phyloP scores from a whole-genome alignment of 192 early-diverging fungal species.

The Coemansia sp. region DNA sequence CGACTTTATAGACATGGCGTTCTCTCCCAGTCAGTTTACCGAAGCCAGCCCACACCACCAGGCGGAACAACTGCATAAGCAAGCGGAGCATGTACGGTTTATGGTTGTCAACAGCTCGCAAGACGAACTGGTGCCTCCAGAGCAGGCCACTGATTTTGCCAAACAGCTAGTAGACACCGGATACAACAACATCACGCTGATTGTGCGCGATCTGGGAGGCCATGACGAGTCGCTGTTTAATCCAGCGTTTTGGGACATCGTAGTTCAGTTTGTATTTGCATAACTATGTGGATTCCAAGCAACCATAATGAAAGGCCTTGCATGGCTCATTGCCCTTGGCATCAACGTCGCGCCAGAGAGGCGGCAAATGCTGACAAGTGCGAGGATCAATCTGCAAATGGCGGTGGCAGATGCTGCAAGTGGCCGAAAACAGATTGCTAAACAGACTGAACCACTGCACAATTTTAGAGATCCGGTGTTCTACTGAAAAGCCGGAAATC shows the following conservation, averaged over 20 bases:
- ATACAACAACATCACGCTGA: conserved; percentile 22
- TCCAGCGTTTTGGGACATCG: conserved; percentile 31
- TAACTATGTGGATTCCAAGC: conserved; percentile 21
- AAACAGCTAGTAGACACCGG: conserved; percentile 14
- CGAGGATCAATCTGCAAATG: conserved; percentile 51
- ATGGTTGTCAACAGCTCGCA: conserved; percentile 62
- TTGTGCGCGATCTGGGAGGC: conserved; percentile 20
- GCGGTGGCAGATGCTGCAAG: conserved; percentile 39
- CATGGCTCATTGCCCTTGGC: conserved; percentile 22
- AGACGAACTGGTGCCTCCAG: conserved; percentile 68
- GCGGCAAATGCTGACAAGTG: conserved; percentile 47
- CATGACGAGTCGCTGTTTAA: conserved; percentile 24
- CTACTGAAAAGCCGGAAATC: conserved; percentile 43
- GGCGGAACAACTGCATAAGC: neutral
- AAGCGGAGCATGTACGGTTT: conserved; percentile 50
- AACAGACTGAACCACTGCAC: conserved; percentile 50
- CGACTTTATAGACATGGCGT: conserved; percentile 73
- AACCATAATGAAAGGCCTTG: conserved; percentile 45
- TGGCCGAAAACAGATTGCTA: conserved; percentile 43
- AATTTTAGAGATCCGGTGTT: conserved; percentile 42
- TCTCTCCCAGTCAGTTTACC: conserved; percentile 36
- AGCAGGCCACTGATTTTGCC: conserved; percentile 52
- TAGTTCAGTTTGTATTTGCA: conserved; percentile 20
- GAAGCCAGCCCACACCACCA: conserved; percentile 20
- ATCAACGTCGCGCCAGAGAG: conserved; percentile 45